Percentiles rank a stretch among this genome's conserved stretches.
Conservation (phyloP, 768 basidiomycete species). For the Naematelia aurantialba region DNA sequence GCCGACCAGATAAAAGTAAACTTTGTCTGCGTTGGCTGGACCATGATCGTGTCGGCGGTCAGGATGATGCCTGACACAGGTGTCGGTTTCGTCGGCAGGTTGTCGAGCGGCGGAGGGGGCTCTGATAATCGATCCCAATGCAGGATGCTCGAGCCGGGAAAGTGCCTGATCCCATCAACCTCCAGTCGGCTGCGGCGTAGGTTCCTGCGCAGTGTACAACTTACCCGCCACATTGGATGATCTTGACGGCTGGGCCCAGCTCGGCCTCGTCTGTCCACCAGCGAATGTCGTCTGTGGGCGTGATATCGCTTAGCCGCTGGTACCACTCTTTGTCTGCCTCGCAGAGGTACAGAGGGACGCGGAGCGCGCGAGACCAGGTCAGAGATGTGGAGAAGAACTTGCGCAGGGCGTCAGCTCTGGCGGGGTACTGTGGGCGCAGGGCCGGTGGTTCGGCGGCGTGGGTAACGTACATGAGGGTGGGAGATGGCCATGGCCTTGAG, state of each 20-base stretch:
- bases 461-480: conserved; percentile 44
- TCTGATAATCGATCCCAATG: conserved; percentile 46
- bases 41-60: conserved; percentile 47
- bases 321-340: conserved; percentile 43
- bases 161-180: conserved; percentile 31
- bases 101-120: conserved; percentile 21
- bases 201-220: conserved; percentile 5
- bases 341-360: conserved; percentile 40
- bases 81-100: conserved; percentile 27
- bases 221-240: conserved; percentile 49
- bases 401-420: conserved; percentile 23
- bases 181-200: background rate
- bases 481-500: conserved; percentile 47
- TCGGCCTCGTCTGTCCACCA: conserved; percentile 34
- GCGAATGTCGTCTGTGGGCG: conserved; percentile 20
- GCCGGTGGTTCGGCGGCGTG: background rate
- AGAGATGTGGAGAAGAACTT: conserved; percentile 48
- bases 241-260: conserved; percentile 27
- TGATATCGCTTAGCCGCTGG: conserved; percentile 35
- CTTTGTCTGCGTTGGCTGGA: conserved; percentile 40
- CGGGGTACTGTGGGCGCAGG: conserved; percentile 34
- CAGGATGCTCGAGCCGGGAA: conserved; percentile 42
- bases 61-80: conserved; percentile 44
- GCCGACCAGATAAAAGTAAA: conserved; percentile 49
- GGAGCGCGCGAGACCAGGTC: conserved; percentile 43